A percentile compares a stretch with the other conserved stretches of the same genome.
These are phyloP conservation scores for Fusarium sp. DNA, from an alignment of 2,329 filamentous ascomycete species.

Conservation along the genomic window DNA sequence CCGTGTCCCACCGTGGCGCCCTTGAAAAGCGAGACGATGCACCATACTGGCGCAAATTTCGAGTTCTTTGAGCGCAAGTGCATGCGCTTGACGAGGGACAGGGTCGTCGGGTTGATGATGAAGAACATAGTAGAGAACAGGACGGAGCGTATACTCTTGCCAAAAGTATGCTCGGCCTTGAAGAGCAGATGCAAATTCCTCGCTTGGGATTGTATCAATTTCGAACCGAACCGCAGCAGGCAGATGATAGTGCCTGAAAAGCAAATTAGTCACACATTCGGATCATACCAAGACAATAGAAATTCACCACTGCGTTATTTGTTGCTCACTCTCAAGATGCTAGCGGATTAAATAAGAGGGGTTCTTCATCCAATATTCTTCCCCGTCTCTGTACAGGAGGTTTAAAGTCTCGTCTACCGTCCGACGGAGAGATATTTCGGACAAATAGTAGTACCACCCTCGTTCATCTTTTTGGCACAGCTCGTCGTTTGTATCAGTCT, in stretches of 20 bases:
- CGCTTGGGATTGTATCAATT: not conserved
- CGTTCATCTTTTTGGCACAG: constrained; percentile 16
- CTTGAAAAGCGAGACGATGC: constrained; percentile 8
- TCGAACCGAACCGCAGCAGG: constrained; percentile 28
- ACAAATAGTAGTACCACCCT: constrained; percentile 43
- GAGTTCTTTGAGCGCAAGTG: constrained; percentile 9
- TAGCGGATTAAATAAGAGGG: constrained; percentile 14
- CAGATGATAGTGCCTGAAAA: constrained; percentile 13
- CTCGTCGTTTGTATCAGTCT: not conserved
- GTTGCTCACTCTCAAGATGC: constrained; percentile 19
- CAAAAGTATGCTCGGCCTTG: constrained; percentile 15
- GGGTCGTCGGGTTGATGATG: constrained; percentile 1
- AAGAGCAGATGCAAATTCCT: constrained; percentile 29
- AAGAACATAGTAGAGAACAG: constrained; percentile 23
- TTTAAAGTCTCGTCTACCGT: constrained; percentile 36
- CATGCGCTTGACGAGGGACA: not conserved
- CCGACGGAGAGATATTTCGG: constrained; percentile 40
- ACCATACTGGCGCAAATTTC: constrained; percentile 1
- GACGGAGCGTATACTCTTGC: constrained; percentile 25
- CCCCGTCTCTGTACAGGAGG: constrained; percentile 14
- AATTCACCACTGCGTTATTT: constrained; percentile 25
- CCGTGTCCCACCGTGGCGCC: constrained; percentile 28
- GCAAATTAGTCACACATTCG: not conserved
- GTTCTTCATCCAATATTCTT: constrained; percentile 26
- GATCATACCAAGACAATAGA: not conserved